A percentile compares a stretch with the other conserved stretches of the same genome.
Evolutionary conservation across 495 filamentous ascomycete species (phyloP).

Genomic region (Penicillium cinerascens): DNA sequence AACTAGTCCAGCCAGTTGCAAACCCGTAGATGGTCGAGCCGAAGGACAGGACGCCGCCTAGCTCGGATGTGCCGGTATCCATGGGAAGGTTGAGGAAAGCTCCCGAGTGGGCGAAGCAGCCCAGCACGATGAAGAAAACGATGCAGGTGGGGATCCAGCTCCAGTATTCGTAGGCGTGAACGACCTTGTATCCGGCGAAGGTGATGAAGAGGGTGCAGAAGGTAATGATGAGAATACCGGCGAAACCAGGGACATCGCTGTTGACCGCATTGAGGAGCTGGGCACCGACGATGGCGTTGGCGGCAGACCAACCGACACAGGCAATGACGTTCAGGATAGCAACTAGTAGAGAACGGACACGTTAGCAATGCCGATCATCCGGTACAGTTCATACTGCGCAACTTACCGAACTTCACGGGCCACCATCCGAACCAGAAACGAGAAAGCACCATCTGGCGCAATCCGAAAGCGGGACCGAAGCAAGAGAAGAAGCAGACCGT

Average conservation of each 20-base stretch:
- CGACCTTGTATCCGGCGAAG: slow-evolving; percentile 74
- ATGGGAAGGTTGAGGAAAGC: slow-evolving; percentile 67
- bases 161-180: slow-evolving; percentile 78
- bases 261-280: slow-evolving; percentile 79
- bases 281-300: slow-evolving; percentile 79
- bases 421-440: slow-evolving; percentile 78
- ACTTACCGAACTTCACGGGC: slow-evolving; percentile 67
- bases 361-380: neutral
- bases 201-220: slow-evolving; percentile 67
- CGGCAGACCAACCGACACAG: slow-evolving; percentile 72
- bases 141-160: slow-evolving; percentile 75
- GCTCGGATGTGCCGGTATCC: slow-evolving; percentile 55
- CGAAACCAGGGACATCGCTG: slow-evolving; percentile 62
- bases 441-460: slow-evolving; percentile 84
- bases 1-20: slow-evolving; percentile 75
- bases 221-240: slow-evolving; percentile 75
- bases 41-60: slow-evolving; percentile 66
- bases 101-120: slow-evolving; percentile 71
- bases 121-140: slow-evolving; percentile 74
- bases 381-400: neutral
- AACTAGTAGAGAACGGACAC: slow-evolving; percentile 39
- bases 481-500: slow-evolving; percentile 79
- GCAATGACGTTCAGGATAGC: slow-evolving; percentile 73
- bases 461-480: slow-evolving; percentile 72
- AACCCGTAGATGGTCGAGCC: slow-evolving; percentile 74